These are phyloP conservation scores for Cutaneotrichosporon cavernicola DNA, from an alignment of 1,284 basidiomycete genomes.

Conservation along the genomic window DNA sequence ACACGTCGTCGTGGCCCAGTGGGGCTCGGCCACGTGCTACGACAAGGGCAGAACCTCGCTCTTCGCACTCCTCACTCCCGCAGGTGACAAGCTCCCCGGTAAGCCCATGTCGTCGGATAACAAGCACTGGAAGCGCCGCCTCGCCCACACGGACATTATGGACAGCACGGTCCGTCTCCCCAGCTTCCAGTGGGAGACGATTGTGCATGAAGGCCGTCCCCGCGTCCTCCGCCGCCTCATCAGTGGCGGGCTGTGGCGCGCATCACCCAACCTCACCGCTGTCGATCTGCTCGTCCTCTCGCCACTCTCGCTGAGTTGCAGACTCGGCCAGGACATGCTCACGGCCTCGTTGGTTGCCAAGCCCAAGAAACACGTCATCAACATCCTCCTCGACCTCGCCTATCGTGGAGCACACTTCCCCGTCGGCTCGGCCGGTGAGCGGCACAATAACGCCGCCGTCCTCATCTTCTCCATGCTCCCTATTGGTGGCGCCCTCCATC, in stretches of 20 bases:
- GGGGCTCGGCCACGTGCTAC: background rate
- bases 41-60: background rate
- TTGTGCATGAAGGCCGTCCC: background rate
- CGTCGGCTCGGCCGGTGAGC: background rate
- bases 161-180: background rate
- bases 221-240: background rate
- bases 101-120: background rate
- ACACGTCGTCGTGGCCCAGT: background rate
- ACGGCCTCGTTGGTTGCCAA: background rate
- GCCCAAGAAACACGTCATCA: background rate
- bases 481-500: background rate
- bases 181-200: background rate
- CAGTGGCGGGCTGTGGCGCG: background rate
- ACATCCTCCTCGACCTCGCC: background rate
- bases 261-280: background rate
- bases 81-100: background rate
- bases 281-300: background rate
- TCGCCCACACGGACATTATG: background rate
- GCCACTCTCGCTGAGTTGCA: background rate
- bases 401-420: background rate
- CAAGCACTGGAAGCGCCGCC: background rate
- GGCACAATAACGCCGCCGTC: background rate
- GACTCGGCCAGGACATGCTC: background rate
- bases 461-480: background rate
- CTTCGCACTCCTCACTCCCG: background rate